Percentiles rank a stretch among this genome's conserved stretches.
phyloP scores from a whole-genome alignment of 2,329 filamentous ascomycete species.

The Lachnellula suecica region DNA sequence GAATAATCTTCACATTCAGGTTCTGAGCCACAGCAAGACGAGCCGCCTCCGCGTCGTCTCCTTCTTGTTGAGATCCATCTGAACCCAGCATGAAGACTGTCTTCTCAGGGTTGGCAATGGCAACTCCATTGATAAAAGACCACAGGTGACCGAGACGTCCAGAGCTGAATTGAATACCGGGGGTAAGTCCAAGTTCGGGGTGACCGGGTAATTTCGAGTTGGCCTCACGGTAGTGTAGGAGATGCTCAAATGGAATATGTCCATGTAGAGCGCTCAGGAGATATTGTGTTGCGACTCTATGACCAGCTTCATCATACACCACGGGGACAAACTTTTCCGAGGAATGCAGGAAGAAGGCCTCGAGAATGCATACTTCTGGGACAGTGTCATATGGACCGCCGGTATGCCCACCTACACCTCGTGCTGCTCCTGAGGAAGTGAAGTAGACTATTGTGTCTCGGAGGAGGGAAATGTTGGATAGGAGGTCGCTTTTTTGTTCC shows the following conservation, averaged over 20 bases:
- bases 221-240: constrained; percentile 40
- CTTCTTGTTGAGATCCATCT: constrained; percentile 41
- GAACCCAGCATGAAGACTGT: constrained; percentile 37
- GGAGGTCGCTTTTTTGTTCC: constrained; percentile 37
- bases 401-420: constrained; percentile 38
- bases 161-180: constrained; percentile 40
- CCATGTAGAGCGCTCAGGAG: constrained; percentile 36
- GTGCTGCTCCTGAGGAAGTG: constrained; percentile 37
- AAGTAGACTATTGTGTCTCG: constrained; percentile 40
- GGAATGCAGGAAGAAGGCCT: constrained; percentile 36
- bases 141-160: constrained; percentile 41
- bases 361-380: constrained; percentile 39
- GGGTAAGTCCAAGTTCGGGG: constrained; percentile 39
- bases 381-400: constrained; percentile 40
- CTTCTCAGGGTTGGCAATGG: constrained; percentile 37
- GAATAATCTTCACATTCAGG: constrained; percentile 38
- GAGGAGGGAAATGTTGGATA: constrained; percentile 38
- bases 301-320: constrained; percentile 39
- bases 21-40: constrained; percentile 37
- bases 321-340: constrained; percentile 34
- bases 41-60: constrained; percentile 40
- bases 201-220: constrained; percentile 40
- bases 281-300: constrained; percentile 41
- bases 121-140: constrained; percentile 38
- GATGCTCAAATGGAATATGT: constrained; percentile 37